phyloP scores from a whole-genome alignment of 2,329 filamentous ascomycete species.

The Exophiala sp. region DNA sequence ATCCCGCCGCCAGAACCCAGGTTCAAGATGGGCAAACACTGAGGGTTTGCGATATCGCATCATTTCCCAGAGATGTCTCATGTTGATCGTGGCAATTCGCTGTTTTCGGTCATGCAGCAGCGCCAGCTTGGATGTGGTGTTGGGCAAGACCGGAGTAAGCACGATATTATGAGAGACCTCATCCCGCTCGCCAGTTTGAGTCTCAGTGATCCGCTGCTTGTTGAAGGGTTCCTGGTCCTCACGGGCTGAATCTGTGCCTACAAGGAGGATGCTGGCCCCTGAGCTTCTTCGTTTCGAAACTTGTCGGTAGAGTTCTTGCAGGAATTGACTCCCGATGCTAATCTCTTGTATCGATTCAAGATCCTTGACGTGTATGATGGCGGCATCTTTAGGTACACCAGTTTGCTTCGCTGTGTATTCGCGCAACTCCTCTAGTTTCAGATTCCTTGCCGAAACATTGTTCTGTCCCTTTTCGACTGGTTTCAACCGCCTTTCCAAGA shows the following conservation, averaged over 20 bases:
- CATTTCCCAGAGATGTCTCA: constrained; percentile 60
- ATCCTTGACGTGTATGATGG: constrained; percentile 75
- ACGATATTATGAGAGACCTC: constrained; percentile 50
- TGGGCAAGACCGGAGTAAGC: constrained; percentile 48
- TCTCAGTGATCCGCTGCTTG: constrained; percentile 40
- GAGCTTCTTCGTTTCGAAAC: constrained; percentile 66
- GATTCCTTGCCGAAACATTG: constrained; percentile 7
- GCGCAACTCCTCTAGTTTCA: constrained; percentile 36
- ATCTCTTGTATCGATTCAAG: constrained; percentile 65
- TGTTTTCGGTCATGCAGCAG: constrained; percentile 40
- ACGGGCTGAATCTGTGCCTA: constrained; percentile 67
- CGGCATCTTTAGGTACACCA: constrained; percentile 13
- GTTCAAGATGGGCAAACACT: constrained; percentile 18
- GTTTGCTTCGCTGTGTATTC: constrained; percentile 44
- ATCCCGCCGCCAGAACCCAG: constrained; percentile 30
- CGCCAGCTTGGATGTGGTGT: constrained; percentile 24
- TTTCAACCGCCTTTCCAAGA: constrained; percentile 9
- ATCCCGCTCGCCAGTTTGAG: constrained; percentile 44
- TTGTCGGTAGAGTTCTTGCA: constrained; percentile 63
- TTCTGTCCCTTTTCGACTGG: constrained; percentile 11
- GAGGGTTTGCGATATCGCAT: constrained; percentile 38
- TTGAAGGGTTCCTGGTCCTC: constrained; percentile 45
- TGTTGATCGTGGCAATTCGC: constrained; percentile 53
- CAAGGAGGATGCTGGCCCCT: constrained; percentile 66
- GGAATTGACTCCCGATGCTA: constrained; percentile 61